Evolutionary conservation across 2,329 filamentous ascomycete genomes (phyloP).

Genomic region (Thermochaetoides dissita): DNA sequence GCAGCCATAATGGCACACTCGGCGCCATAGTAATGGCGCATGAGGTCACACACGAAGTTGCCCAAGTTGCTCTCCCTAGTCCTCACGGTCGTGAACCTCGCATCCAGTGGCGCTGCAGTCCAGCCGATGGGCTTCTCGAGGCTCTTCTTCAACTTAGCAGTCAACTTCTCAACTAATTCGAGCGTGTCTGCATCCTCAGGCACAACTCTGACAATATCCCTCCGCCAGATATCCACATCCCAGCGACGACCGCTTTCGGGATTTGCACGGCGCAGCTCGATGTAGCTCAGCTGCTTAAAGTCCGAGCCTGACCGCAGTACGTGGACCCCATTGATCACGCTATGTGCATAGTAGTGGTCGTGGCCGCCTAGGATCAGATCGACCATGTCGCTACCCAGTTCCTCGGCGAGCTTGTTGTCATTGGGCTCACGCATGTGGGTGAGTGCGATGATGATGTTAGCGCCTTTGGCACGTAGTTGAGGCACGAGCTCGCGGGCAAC

Average conservation of each 20-base stretch:
- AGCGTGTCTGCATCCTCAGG: conserved; percentile 47
- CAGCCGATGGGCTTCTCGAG: conserved; percentile 74
- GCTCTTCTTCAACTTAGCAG: conserved; percentile 58
- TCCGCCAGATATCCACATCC: conserved; percentile 64
- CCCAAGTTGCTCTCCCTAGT: conserved; percentile 68
- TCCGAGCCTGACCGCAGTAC: conserved; percentile 79
- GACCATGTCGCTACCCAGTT: conserved; percentile 52
- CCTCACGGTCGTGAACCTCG: conserved; percentile 71
- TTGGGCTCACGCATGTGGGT: conserved; percentile 83
- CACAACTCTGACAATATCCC: conserved; percentile 59
- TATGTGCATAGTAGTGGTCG: conserved; percentile 77
- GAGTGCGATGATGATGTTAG: conserved; percentile 68
- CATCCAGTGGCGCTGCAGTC: conserved; percentile 69
- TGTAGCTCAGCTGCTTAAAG: conserved; percentile 83
- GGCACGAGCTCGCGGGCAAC: conserved; percentile 67
- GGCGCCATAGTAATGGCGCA: conserved; percentile 67
- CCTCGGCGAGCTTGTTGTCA: conserved; percentile 69
- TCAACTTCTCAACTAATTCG: conserved; percentile 52
- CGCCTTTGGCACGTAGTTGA: conserved; percentile 57
- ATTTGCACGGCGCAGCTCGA: conserved; percentile 54
- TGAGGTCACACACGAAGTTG: conserved; percentile 85
- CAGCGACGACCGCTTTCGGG: conserved; percentile 37
- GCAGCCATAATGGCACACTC: conserved; percentile 77
- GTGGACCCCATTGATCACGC: conserved; percentile 63
- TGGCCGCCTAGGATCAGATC: conserved; percentile 83